Evolutionary conservation across 2,329 filamentous ascomycete species (phyloP).

Genomic region (Claviceps sp.): DNA sequence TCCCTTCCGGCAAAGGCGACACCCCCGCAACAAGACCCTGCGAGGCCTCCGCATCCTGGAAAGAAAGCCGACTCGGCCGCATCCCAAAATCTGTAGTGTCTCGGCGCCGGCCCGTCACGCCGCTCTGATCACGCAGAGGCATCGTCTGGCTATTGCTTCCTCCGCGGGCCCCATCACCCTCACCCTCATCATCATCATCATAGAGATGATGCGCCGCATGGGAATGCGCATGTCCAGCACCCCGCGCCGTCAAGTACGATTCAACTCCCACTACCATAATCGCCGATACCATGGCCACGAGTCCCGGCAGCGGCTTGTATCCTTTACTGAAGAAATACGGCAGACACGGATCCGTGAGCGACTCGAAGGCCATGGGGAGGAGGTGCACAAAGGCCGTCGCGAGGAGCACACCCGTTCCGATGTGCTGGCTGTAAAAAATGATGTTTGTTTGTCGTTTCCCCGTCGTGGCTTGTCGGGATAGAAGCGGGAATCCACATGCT

Average conservation of each 20-base stretch:
- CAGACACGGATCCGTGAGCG: constrained; percentile 56
- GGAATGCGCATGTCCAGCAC: constrained; percentile 47
- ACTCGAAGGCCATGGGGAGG: constrained; percentile 53
- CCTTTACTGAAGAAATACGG: constrained; percentile 65
- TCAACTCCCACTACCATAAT: constrained; percentile 74
- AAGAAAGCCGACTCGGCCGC: constrained; percentile 34
- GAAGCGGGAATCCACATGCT: constrained; percentile 54
- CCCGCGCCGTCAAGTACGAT: constrained; percentile 70
- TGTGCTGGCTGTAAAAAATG: constrained; percentile 57
- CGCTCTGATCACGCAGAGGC: constrained; percentile 9
- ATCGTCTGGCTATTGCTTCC: constrained; percentile 12
- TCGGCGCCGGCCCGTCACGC: constrained; percentile 24
- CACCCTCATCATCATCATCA: constrained; percentile 33
- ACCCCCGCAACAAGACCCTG: constrained; percentile 44
- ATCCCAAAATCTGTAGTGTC: constrained; percentile 14
- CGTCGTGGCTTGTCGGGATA: constrained; percentile 45
- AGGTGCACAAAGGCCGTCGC: constrained; percentile 76
- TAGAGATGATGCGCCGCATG: constrained; percentile 32
- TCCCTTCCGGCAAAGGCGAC: constrained; percentile 44
- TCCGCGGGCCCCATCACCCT: constrained; percentile 6
- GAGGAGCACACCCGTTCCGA: constrained; percentile 74
- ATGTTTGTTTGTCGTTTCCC: constrained; percentile 45
- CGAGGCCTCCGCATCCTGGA: constrained; percentile 37
- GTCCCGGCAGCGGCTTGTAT: constrained; percentile 69
- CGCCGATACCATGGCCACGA: constrained; percentile 73